Base-by-base conservation (phyloP, 352 stramenopile genomes). In the Salisapilia sapeloensis region DNA sequence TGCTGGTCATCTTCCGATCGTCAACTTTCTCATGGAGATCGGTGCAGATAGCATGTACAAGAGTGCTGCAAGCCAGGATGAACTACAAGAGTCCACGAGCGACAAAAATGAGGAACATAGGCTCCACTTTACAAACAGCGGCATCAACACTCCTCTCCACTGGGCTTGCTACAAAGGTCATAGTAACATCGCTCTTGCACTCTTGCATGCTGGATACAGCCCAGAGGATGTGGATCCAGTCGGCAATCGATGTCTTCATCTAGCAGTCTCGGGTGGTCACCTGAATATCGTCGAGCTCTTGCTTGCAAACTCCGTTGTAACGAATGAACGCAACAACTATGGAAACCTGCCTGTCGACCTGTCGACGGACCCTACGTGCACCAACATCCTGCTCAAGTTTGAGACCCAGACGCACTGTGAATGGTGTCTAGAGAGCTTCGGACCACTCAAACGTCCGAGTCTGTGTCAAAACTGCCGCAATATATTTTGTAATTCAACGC, bases 91-190 rank as follows among this genome's bases (percentile, higher is more conserved):
- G 34, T 25, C 35, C 18, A 36, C 20, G 10, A 15, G 9, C 12
- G 17, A 38, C 35, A 7, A 12, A 32, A 26, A 4, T 20, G 16
- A 20, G 33, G 37, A 6, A 24, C 41, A 34, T 21, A 38, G 17
- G 23, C 24, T 7, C 27, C 30, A 21, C 24, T 29, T 8, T 14
- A 30, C 2, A 17, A 11, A 30, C 9, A 10, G 26, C 9, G 53
- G 56, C 2, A 44, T 47, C 31, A 84, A 82, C 35, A 89, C 70
- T 8, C 76, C 76, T 8, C 45, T 91, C 24, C 76, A 91, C 37
- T 91, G 76, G 76, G 67, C 71, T n/a, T 77, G 66, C 49, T 91
- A 91, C 50, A 77, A 75, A 31, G 72, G 70, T 13, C 67, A 89
- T 28, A 36, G 49, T 21, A 52, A 78, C 40, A 60, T 81, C 16